Base-by-base conservation (phyloP, 495 filamentous ascomycete species). In the Hypoxylon fragiforme region DNA sequence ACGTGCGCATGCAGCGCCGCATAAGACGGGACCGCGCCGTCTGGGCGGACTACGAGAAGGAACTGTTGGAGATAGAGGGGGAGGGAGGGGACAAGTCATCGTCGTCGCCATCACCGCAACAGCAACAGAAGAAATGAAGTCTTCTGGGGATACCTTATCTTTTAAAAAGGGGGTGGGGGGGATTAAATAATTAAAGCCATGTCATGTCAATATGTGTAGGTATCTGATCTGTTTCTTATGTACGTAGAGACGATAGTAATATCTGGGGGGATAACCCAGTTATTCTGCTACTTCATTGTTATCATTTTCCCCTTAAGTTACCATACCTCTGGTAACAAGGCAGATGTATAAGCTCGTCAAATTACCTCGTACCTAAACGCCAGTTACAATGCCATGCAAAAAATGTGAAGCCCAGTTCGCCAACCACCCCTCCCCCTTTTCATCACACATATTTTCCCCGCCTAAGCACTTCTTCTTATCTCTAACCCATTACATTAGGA, bases 1-100 rank as follows among this genome's bases (percentile, higher is more conserved):
- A 70, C 31, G 66, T 85, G 49, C 80, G 90, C 62, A 79, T 85
- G 60, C 79, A 85, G 40, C 82, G 86, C 57, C 77, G 84, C 57
- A 57, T 83, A 39, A 73, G 79, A 54, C 71, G 79, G 20, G 84
- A 92, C 60, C 72, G 81, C 61, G 83, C 81, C 7, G 76, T 81
- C 36, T 87, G 85, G 85, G 56, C 45, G 1, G 57, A 64, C 54
- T 65, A 62, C 48, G 57, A 64, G 60, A 70, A 75, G 50, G 55
- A 62, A 26, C 16, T 71, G 40, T 28, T 50, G 30, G 66, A 68
- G 44, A 48, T 64, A 22, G 52, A 57, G 35, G 4, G 9, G 24
- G 24, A 28, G 9, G 4, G 9, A 9, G 24, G 9, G 9, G 47
- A 53, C 16, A 54, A 56, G 21, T 35, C 48, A 35, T 42, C 41